phyloP scores from a whole-genome alignment of 257 asterid genomes.

The Echites panduratus region DNA sequence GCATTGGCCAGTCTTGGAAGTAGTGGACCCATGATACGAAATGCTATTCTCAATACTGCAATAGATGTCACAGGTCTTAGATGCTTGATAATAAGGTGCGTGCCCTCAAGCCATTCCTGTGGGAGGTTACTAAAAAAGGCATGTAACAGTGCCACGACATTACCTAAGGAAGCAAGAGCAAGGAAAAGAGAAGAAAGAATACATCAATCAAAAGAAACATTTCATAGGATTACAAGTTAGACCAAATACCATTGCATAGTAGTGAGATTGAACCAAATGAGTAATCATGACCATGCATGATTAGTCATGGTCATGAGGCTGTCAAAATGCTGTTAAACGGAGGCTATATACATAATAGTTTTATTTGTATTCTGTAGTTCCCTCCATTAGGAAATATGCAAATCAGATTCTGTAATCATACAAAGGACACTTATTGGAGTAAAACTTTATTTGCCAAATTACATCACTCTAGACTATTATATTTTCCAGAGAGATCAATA shows the following conservation, averaged over 20 bases:
- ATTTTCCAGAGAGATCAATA: neutral
- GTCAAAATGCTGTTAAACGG: neutral
- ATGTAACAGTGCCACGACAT: conserved; percentile 86
- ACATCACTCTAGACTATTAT: neutral
- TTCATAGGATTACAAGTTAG: neutral
- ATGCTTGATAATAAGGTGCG: conserved; percentile 79
- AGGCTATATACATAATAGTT: neutral
- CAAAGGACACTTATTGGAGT: neutral
- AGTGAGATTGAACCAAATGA: neutral
- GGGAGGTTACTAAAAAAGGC: conserved; percentile 92
- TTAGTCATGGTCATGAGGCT: neutral
- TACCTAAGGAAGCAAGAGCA: conserved; percentile 42
- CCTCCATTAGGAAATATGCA: neutral
- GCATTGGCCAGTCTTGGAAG: conserved; percentile 93
- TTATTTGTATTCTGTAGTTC: neutral
- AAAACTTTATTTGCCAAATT: neutral
- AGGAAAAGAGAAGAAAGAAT: conserved; percentile 11
- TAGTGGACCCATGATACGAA: conserved; percentile 93
- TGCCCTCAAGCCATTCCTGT: conserved; percentile 92
- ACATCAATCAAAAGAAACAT: neutral
- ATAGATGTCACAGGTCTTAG: conserved; percentile 90
- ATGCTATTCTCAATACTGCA: conserved; percentile 87
- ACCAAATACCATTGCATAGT: neutral
- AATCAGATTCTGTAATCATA: neutral
- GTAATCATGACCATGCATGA: neutral